Evolutionary conservation across 345 rosid genomes (phyloP), one percentile per base, ranked within the genome.

Genomic region (Theobroma cacao): DNA sequence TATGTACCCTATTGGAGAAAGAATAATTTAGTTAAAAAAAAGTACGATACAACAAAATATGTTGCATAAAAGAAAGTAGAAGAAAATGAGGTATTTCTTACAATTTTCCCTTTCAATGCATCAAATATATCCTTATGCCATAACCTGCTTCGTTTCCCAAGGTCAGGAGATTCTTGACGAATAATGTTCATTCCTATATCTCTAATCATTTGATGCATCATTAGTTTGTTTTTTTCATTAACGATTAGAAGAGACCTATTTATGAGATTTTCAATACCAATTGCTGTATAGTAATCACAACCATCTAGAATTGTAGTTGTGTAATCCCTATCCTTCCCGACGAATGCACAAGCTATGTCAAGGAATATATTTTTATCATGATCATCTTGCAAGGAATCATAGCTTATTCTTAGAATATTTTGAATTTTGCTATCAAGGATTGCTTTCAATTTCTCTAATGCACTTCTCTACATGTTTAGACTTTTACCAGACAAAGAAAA

Each of bases 111-210:
- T 40, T 0, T 4, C 65, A 84, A 31, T 15, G 60, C 87, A 52
- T 45, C 30, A 1, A 79, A 17, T 41, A 61, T 80, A 56, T 82
- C 48, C n/a, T 30, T 36, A 41, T 77, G 72, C 83, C 85, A 82
- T 18, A 85, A 3, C 20, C 85, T 67, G 28, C 83, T 82, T 7
- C 78, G 60, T 18, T 14, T 58, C 15, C 52, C 87, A 30, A n/a
- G 50, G 0, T 52, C 36, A 1, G 1, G 17, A 40, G 75, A 67
- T 18, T 33, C 56, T 76, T 7, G 77, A 7, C 67, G 76, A 43
- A 84, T 45, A 34, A 85, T 77, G 10, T 79, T 47, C 75, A 81
- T 79, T 31, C 85, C 87, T 83, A 82, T 84, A 38, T 84, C 85
- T 67, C 81, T 69, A 33, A 84, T 1, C 40, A 82, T 74, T 4